phyloP scores from a whole-genome alignment of 1,284 basidiomycete species.

The Trametes sp. region DNA sequence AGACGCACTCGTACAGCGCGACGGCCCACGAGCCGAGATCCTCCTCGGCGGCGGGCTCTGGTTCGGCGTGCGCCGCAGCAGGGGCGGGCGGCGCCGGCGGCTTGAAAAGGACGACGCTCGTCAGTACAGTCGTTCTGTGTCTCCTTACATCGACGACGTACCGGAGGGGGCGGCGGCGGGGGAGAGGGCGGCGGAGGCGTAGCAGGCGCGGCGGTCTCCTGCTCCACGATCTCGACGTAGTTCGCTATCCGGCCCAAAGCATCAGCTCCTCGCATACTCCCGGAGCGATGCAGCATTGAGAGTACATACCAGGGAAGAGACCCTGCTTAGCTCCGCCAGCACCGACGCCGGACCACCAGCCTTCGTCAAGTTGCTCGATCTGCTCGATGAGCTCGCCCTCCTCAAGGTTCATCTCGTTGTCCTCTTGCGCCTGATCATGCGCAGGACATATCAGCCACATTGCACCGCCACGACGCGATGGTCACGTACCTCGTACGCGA shows the following conservation, averaged over 20 bases:
- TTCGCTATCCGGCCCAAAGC: conserved; percentile 57
- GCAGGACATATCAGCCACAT: background rate
- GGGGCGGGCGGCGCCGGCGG: conserved; percentile 51
- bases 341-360: conserved; percentile 85
- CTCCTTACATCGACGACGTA: conserved; percentile 11
- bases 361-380: conserved; percentile 87
- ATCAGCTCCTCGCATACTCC: background rate
- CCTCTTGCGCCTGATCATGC: conserved; percentile 66
- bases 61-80: conserved; percentile 40
- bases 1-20: conserved; percentile 79
- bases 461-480: too few relatives aligned
- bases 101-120: conserved; percentile 12
- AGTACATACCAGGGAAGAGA: conserved; percentile 73
- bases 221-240: conserved; percentile 79
- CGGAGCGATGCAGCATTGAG: background rate
- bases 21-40: conserved; percentile 71
- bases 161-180: conserved; percentile 47
- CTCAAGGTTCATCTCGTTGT: conserved; percentile 82
- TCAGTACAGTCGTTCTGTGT: background rate
- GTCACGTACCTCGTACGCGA: conserved; percentile 73
- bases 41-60: conserved; percentile 42
- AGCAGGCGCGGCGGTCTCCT: conserved; percentile 44
- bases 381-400: conserved; percentile 87
- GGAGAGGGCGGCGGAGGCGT: conserved; percentile 51
- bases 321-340: conserved; percentile 69